These are phyloP conservation scores for Moniliella sp. DNA, from an alignment of 1,284 basidiomycete species.

Conservation along the genomic window DNA sequence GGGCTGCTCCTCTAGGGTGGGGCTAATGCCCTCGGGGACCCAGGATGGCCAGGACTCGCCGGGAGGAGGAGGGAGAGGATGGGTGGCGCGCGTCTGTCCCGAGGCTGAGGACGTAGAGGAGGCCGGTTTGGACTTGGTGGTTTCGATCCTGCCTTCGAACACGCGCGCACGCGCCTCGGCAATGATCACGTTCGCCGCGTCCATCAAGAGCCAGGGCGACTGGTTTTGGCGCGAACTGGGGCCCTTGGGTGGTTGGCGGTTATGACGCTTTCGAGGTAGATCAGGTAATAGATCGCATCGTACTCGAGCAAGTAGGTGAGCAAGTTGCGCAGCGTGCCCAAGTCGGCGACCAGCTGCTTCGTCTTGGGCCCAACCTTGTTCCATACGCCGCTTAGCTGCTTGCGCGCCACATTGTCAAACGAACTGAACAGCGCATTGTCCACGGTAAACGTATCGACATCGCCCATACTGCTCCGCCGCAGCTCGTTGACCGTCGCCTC, in stretches of 20 bases:
- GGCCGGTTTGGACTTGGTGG: conserved; percentile 3
- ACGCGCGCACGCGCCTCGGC: conserved; percentile 57
- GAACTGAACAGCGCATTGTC: conserved; percentile 84
- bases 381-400: conserved; percentile 80
- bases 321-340: conserved; percentile 62
- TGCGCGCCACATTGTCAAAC: conserved; percentile 71
- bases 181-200: conserved; percentile 72
- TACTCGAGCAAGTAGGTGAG: conserved; percentile 70
- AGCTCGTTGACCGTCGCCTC: conserved; percentile 69
- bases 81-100: conserved; percentile 3
- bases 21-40: conserved; percentile 58
- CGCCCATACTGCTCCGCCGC: conserved; percentile 60
- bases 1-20: conserved; percentile 73
- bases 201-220: conserved; percentile 65
- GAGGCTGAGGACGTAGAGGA: conserved; percentile 19
- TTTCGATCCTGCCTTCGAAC: conserved; percentile 43
- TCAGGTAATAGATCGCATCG: conserved; percentile 71
- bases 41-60: too few species aligned
- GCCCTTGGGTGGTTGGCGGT: conserved; percentile 42
- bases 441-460: conserved; percentile 70
- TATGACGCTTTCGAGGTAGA: conserved; percentile 75
- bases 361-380: conserved; percentile 80
- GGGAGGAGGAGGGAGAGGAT: too few species aligned
- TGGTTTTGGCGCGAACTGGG: conserved; percentile 43
- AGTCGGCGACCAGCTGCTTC: conserved; percentile 69